Evolutionary conservation across 73 alveolate genomes (phyloP).

Genomic region (Effrenium voratum): DNA sequence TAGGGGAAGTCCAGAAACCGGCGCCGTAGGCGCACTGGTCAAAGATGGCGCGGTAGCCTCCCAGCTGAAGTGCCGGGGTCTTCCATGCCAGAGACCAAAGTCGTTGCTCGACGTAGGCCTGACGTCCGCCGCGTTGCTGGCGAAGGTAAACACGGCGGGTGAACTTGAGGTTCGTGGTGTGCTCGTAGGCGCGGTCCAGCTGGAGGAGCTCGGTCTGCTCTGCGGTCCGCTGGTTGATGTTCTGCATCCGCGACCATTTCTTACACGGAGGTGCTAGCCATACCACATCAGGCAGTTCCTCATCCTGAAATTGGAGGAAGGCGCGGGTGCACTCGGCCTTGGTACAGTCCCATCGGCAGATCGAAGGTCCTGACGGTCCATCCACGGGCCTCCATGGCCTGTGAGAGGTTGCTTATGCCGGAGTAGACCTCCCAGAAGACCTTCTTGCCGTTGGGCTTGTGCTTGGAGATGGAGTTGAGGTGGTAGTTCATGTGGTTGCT

Average conservation of each 20-base stretch:
- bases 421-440: conserved; percentile 33
- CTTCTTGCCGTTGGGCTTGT: not conserved
- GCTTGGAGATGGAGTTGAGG: not conserved
- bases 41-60: not conserved
- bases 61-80: not conserved
- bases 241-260: not conserved
- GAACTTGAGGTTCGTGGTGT: not conserved
- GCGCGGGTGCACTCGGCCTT: not conserved
- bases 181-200: not conserved
- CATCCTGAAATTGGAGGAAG: not conserved
- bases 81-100: not conserved
- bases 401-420: not conserved
- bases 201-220: not conserved
- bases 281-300: not conserved
- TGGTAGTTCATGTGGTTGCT: too few relatives aligned
- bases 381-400: not conserved
- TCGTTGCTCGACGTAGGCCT: not conserved
- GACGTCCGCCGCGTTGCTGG: not conserved
- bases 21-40: not conserved
- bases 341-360: not conserved
- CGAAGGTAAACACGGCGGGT: not conserved
- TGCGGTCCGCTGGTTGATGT: not conserved
- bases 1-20: not conserved
- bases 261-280: conserved; percentile 22
- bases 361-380: not conserved